These are phyloP conservation scores for Geosmithia morbida DNA, from an alignment of 2,329 filamentous ascomycete genomes.

Conservation along the genomic window DNA sequence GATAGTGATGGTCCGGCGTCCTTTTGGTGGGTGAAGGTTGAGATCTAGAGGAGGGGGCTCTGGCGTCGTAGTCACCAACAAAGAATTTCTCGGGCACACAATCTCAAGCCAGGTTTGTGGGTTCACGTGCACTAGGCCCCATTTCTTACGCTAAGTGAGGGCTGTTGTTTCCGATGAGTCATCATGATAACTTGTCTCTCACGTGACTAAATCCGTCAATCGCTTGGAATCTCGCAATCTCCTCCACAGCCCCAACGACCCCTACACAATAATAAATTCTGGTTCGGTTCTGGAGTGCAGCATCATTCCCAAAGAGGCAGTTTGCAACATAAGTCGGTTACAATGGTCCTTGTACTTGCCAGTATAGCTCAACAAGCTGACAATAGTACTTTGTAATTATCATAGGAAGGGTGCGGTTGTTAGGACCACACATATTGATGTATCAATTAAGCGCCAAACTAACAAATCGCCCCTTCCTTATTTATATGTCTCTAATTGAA, in stretches of 20 bases:
- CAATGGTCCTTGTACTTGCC: neutral
- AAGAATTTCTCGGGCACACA: constrained; percentile 25
- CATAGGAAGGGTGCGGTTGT: neutral
- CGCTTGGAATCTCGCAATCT: neutral
- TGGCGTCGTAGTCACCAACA: constrained; percentile 8
- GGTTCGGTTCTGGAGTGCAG: neutral
- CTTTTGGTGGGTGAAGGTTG: constrained; percentile 20
- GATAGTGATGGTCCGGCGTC: constrained; percentile 21
- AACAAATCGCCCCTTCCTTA: neutral
- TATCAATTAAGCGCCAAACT: neutral
- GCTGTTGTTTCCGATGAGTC: constrained; percentile 16
- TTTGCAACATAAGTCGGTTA: neutral
- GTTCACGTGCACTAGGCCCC: constrained; percentile 22
- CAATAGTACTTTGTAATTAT: neutral
- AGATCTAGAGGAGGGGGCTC: constrained; percentile 22
- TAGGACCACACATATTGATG: neutral
- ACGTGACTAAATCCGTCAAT: constrained; percentile 6
- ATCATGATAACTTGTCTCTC: neutral
- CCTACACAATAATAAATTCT: neutral
- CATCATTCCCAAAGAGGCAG: neutral
- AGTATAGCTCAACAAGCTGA: neutral
- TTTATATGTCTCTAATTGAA: too few species aligned
- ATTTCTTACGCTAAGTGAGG: constrained; percentile 22
- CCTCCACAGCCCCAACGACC: neutral
- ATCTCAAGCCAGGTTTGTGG: constrained; percentile 23